These are phyloP conservation scores for Limnanthes douglasii DNA, from an alignment of 345 rosid species.

Conservation along the genomic window DNA sequence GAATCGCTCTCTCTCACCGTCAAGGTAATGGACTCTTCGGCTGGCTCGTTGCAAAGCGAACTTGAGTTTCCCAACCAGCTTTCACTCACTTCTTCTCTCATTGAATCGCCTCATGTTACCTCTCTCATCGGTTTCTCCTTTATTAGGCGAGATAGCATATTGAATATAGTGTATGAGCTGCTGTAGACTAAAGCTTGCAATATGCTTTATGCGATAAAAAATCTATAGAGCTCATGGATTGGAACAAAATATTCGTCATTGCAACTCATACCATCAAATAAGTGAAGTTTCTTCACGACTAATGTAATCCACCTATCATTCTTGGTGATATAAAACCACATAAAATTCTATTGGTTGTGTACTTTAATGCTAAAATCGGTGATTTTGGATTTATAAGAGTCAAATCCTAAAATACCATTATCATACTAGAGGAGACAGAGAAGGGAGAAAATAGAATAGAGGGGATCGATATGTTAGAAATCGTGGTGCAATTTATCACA, in stretches of 20 bases:
- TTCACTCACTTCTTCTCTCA: slow-evolving; percentile 34
- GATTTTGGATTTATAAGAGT: slow-evolving; percentile 41
- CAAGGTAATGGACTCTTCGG: slow-evolving; percentile 27
- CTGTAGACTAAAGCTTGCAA: slow-evolving; percentile 39
- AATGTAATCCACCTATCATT: slow-evolving; percentile 27
- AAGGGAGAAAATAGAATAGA: slow-evolving; percentile 13
- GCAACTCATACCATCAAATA: slow-evolving; percentile 40
- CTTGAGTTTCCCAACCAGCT: slow-evolving; percentile 44
- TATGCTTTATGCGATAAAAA: slow-evolving; percentile 33
- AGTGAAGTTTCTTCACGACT: slow-evolving; percentile 41
- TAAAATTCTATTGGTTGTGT: slow-evolving; percentile 22
- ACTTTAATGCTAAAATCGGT: slow-evolving; percentile 34
- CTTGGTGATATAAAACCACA: slow-evolving; percentile 43
- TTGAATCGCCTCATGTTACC: slow-evolving; percentile 30
- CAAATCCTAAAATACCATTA: slow-evolving; percentile 17
- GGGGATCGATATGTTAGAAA: no score
- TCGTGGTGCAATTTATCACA: no score
- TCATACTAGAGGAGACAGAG: slow-evolving; percentile 4
- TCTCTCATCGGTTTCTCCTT: slow-evolving; percentile 33
- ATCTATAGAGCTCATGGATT: slow-evolving; percentile 29
- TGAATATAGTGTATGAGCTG: slow-evolving; percentile 31
- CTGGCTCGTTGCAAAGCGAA: slow-evolving; percentile 34
- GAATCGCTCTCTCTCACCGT: slow-evolving; percentile 46
- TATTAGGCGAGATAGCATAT: slow-evolving; percentile 20
- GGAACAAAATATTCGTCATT: slow-evolving; percentile 18